Base-by-base conservation (phyloP, 345 rosid genomes). In the Excoecaria agallocha region DNA sequence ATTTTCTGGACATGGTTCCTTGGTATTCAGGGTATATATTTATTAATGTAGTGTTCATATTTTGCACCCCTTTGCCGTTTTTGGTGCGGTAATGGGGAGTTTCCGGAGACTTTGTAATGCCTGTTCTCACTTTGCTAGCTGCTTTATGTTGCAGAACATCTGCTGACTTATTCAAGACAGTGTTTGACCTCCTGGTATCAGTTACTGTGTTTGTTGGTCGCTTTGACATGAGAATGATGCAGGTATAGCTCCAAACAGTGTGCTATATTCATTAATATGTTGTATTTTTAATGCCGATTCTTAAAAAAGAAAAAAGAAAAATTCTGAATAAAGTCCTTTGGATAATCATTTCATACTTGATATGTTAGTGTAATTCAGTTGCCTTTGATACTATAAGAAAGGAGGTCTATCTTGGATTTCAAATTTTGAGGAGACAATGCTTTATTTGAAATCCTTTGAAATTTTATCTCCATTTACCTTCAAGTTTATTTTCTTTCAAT, bases 211-310 rank as follows among this genome's bases (percentile, higher is more conserved):
- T 95, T 86, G 88, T 95, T 82, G 99, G 99, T 61, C 96, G 98
- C 74, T 95, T 95, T 88, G 99, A 95, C 81, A 95, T 95, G 99
- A 93, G 99, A 41, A 93, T 93, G 99, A 92, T 95, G 94, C 98
- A 95, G 98, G 98, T 93, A 71, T 70, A 35, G 60, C 69, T 79
- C 70, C 39, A 19, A 22, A 50, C 25, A 74, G 41, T 30, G 0
- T 56, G 6, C 12, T 39, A 24, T 66, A 66, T 75, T 35, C 30
- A 13, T 70, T 48, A 12, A 56, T 56, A 49, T 48, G 1, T 35
- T 45, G 37, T 49, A 55, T 55, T 16, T 30, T 30, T 30, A 30
- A 30, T 30, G 30, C 30, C 1, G 30, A 30, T 0, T 30, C 30
- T 30, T 30, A 30, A 30, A 30, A 30, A 30, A 30, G 2, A 30